These are phyloP conservation scores for Selenicereus undatus DNA, from an alignment of 148 eudicot genomes.

Conservation along the genomic window DNA sequence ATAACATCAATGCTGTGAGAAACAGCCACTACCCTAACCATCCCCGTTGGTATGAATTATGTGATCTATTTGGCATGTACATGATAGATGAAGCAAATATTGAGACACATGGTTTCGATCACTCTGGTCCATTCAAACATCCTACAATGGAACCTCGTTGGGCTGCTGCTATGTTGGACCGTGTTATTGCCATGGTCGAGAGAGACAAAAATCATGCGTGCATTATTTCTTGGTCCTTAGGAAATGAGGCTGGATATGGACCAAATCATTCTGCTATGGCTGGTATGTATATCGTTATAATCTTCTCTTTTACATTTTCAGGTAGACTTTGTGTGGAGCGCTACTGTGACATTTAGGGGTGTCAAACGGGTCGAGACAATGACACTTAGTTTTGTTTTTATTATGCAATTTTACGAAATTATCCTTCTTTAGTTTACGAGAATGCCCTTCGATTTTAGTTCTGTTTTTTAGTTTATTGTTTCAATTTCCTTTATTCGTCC, in stretches of 20 bases:
- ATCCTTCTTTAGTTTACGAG: too few species aligned
- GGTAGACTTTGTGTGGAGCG: neutral
- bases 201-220: constrained; percentile 96
- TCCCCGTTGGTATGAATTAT: constrained; percentile 93
- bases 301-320: constrained; percentile 6
- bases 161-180: constrained; percentile 90
- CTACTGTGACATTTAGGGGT: too few species aligned
- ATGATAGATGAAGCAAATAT: constrained; percentile 99
- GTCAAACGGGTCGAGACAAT: too few species aligned
- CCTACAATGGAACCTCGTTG: constrained; percentile 76
- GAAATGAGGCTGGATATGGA: constrained; percentile 94
- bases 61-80: constrained; percentile 96
- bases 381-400: too few species aligned
- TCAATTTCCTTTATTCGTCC: too few species aligned
- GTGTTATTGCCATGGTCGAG: constrained; percentile 91
- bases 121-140: constrained; percentile 66
- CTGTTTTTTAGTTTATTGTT: too few species aligned
- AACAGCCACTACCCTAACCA: constrained; percentile 98
- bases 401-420: too few species aligned
- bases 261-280: constrained; percentile 94
- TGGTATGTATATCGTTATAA: constrained; percentile 44
- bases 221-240: constrained; percentile 91
- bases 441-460: too few species aligned
- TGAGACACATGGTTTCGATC: constrained; percentile 95
- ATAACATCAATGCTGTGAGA: constrained; percentile 89